These are phyloP conservation scores for Starmerella gropengiesseri DNA, from an alignment of 805 yeast species.

Conservation along the genomic window DNA sequence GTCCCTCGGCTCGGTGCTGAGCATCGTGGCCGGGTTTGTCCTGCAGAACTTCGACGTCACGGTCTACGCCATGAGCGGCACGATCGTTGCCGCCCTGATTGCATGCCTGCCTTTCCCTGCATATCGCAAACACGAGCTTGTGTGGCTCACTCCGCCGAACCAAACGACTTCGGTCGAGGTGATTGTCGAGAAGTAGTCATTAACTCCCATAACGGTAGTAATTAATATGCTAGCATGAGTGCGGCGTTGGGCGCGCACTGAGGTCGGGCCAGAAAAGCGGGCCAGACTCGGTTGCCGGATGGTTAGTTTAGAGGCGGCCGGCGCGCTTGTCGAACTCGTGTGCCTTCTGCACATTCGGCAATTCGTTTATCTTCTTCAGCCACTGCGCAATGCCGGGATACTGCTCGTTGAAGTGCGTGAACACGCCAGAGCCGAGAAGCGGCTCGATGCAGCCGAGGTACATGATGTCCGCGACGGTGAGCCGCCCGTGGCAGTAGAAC, in stretches of 20 bases:
- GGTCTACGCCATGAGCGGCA: constrained; percentile 12
- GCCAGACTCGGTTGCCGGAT: too few relatives aligned
- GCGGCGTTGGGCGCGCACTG: too few relatives aligned
- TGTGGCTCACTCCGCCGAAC: constrained; percentile 15
- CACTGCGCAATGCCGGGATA: constrained; percentile 21
- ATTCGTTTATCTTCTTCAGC: constrained; percentile 12
- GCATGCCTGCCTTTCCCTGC: constrained; percentile 21
- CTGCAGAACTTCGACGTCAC: constrained; percentile 14
- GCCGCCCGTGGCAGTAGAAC: constrained; percentile 48
- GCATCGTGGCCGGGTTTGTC: constrained; percentile 16
- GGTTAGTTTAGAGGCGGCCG: background rate
- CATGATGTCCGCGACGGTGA: constrained; percentile 54
- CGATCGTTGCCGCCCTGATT: constrained; percentile 14
- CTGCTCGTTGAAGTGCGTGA: constrained; percentile 4
- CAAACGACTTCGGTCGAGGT: background rate
- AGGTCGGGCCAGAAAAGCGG: too few relatives aligned
- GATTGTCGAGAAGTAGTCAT: background rate
- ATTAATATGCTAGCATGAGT: too few relatives aligned
- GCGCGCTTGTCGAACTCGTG: constrained; percentile 10
- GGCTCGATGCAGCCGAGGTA: constrained; percentile 14
- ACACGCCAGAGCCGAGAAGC: constrained; percentile 5
- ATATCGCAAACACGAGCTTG: constrained; percentile 21
- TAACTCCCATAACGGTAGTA: too few relatives aligned
- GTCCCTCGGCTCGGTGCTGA: constrained; percentile 16
- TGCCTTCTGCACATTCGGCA: constrained; percentile 14